These are phyloP conservation scores for Moricandia moricandioides DNA, from an alignment of 345 rosid species.

Conservation along the genomic window DNA sequence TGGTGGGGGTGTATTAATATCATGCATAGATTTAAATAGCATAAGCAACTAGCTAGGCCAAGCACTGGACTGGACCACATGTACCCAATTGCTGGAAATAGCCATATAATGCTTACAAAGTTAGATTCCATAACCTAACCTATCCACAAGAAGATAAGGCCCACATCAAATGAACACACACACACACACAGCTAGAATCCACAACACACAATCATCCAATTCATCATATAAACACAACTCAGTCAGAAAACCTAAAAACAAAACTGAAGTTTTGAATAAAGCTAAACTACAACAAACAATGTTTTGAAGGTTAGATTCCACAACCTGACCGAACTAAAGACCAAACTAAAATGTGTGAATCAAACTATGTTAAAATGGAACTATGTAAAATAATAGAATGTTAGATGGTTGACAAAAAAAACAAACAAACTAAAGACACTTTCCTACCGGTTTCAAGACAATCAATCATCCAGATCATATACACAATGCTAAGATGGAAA, in stretches of 20 bases:
- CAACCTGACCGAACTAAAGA: neutral
- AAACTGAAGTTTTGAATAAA: neutral
- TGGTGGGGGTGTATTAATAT: conserved; percentile 19
- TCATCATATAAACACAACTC: neutral
- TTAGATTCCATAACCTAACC: neutral
- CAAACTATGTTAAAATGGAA: too few relatives aligned
- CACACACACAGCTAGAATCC: neutral
- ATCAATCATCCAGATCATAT: neutral
- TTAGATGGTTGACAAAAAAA: too few relatives aligned
- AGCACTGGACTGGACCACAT: conserved; percentile 32
- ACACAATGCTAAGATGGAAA: conserved; percentile 1
- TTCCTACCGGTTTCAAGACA: neutral
- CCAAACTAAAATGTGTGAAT: too few relatives aligned
- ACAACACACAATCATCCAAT: conserved; percentile 4
- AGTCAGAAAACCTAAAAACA: neutral
- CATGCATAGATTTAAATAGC: conserved; percentile 21
- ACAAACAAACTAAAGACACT: neutral
- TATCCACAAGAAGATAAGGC: conserved; percentile 12
- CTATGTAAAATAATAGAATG: too few relatives aligned
- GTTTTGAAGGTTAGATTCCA: neutral
- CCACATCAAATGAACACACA: conserved; percentile 18
- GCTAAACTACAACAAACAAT: neutral
- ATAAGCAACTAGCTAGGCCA: conserved; percentile 20
- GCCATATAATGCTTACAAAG: neutral
- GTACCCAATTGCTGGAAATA: conserved; percentile 20